Base-by-base conservation (phyloP, 2,329 filamentous ascomycete genomes). In the Sphaerulina populicola region DNA sequence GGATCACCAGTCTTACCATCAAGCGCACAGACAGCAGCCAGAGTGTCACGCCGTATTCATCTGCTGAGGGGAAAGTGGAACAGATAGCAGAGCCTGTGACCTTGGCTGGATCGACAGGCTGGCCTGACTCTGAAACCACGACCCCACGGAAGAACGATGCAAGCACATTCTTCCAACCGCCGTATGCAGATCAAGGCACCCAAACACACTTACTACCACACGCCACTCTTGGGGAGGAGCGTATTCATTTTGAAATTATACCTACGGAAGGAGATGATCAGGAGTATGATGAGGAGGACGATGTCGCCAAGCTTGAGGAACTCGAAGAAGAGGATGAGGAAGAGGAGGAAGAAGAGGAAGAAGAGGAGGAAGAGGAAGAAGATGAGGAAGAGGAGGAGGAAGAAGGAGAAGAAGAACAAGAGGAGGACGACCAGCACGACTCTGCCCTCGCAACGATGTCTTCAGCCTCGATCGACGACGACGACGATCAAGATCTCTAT, bases 1-100 rank as follows among this genome's bases (percentile, higher is more conserved):
- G 55, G 29, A 58, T 64, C 23, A 54, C 57, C 9, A 62, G 60
- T 50, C 54, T 64, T 10, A 64, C 62, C 9, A 60, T 65, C 39
- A 55, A 52, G 38, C 55, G 61, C 3, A 51, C 59, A 42, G 55
- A 58, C 36, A 48, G 52, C 44, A 57, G 46, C 36, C 38, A 44
- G 39, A 49, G 21, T 33, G 35, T 39, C 29, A 33, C 36, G 33
- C 45, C 41, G 41, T 44, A 29, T 27, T 33, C 31, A 21, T 39
- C 40, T 30, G 43, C 52, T 43, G 38, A 51, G 30, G 23, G 40
- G 9, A 45, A 44, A 12, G n/a, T 47, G n/a, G 46, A 45, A 31
- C 41, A 49, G 29, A 43, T 14, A 15, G 51, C 9, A 45, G 36
- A 47, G 44, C 40, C 45, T 45, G 48, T 51, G 39, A 54, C 48